Base-by-base conservation (phyloP, 148 eudicot genomes). In the Rhododendron mucronatum region DNA sequence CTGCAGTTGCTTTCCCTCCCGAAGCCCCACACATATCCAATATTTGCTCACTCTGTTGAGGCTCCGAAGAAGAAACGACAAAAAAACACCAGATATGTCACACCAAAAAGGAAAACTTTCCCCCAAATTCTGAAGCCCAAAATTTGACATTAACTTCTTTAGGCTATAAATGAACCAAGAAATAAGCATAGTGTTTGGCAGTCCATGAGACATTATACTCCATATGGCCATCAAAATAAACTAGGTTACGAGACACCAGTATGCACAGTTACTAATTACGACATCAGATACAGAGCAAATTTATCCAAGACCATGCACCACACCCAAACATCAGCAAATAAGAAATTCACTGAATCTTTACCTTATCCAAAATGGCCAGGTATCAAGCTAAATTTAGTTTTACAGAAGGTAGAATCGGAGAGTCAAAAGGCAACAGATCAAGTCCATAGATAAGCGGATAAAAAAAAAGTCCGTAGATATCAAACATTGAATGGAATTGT, bases 11-110 rank as follows among this genome's bases (percentile, higher is more conserved):
- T 91, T 96, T 95, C 85, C 99, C 98, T 75, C 99, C 99, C 20
- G 98, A 98, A 71, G 99, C 99, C 9, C 98, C 92, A 84, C 99
- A 96, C 99, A 96, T 93, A 86, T 96, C 99, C 71, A 96, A 89
- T 87, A 96, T 87, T 87, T 88, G 89, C 87, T 96, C 99, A 57
- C 98, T 96, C 83, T 88, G 91, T 84, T 94, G 98, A 90, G 99
- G 98, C 86, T 96, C 98, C 83, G 67, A n/a, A 67, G 23, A 45
- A 21, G 14, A 78, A 85, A 80, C n/a, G 18, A 26, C 39, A 82
- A 37, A 78, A 47, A 80, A 41, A 80, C 55, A 63, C 57, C 78
- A 80, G n/a, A 86, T 15, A 41, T 41, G 76, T 39, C n/a, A 45
- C n/a, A 23, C 44, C 12, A 50, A 47, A 16, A 39, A 39, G 21